Base-by-base conservation (phyloP, 2,329 filamentous ascomycete genomes). In the Lachnellula occidentalis region DNA sequence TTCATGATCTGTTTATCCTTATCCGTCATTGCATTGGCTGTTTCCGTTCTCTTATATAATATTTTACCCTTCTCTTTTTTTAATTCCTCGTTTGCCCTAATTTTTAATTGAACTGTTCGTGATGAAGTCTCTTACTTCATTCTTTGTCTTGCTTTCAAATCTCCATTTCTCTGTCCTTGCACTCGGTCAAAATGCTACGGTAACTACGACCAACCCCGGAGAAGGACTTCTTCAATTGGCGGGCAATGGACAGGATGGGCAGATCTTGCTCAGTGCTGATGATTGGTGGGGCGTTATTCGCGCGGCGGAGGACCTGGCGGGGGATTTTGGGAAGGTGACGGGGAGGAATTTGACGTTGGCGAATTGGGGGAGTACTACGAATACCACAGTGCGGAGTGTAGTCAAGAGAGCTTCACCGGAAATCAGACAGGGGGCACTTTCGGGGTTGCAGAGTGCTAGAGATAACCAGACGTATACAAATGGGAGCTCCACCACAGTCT, bases 291-390 rank as follows among this genome's bases (percentile, higher is more conserved):
- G 84, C 54, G 86, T 88, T 1, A 76, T 87, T 51, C 78, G 85
- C 24, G 84, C 83, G 5, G 86, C 83, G 0, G 76, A 82, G 39
- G 86, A 90, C 67, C 75, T 90, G 9, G 83, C 84, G 0, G 65
- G 74, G 4, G 86, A 90, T 67, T 87, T 90, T 70, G 85, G 85
- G 15, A 79, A 82, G n/a, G 84, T 88, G 4, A 87, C 84, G 0
- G 84, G 85, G 8, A 76, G 71, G 24, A 86, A 87, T 67, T 79
- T 84, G 54, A 80, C 82, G 1, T 71, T 69, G 45, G 64, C 59
- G 1, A 62, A 63, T 49, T 67, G 62, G 64, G 34, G 50, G 19
- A 41, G 48, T 27, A 50, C 34, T 14, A 22, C 48, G 14, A 41
- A 27, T 11, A 14, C 1, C n/a, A 41, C n/a, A 11, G 14, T 24